Evolutionary conservation across 148 eudicot genomes (phyloP).

Genomic region (Beta vulgaris): DNA sequence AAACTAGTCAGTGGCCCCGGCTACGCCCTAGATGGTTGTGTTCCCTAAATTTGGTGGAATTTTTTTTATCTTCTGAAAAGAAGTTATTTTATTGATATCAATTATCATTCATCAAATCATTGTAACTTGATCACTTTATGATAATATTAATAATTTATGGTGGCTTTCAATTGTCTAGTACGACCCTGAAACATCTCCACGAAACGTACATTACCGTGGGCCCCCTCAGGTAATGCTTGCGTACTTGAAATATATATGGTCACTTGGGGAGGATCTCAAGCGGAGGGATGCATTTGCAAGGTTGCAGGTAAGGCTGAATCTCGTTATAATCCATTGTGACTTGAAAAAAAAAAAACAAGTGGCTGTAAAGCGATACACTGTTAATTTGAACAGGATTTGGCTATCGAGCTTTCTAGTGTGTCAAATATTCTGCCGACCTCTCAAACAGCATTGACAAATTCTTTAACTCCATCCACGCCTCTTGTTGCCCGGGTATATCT

Average conservation of each 20-base stretch:
- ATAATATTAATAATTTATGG: slow-evolving; percentile 6
- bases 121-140: too few species aligned
- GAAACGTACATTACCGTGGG: slow-evolving; percentile 64
- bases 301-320: slow-evolving; percentile 55
- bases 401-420: slow-evolving; percentile 58
- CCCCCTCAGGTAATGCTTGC: slow-evolving; percentile 94
- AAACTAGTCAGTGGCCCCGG: too few species aligned
- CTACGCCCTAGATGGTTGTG: too few species aligned
- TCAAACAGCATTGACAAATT: slow-evolving; percentile 36
- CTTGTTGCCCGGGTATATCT: slow-evolving; percentile 86
- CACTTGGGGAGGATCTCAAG: slow-evolving; percentile 91
- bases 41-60: too few species aligned
- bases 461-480: slow-evolving; percentile 46
- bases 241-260: slow-evolving; percentile 89
- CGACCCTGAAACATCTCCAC: slow-evolving; percentile 83
- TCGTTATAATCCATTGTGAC: background rate
- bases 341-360: background rate
- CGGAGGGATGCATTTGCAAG: slow-evolving; percentile 86
- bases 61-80: too few species aligned
- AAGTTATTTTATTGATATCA: too few species aligned
- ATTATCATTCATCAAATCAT: too few species aligned
- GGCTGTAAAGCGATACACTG: background rate
- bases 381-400: slow-evolving; percentile 53
- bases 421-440: slow-evolving; percentile 38
- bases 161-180: slow-evolving; percentile 45